Percentiles rank a stretch among this genome's conserved stretches.
Evolutionary conservation across 352 stramenopile genomes (phyloP).

Genomic region (Pythium grandisporangium): DNA sequence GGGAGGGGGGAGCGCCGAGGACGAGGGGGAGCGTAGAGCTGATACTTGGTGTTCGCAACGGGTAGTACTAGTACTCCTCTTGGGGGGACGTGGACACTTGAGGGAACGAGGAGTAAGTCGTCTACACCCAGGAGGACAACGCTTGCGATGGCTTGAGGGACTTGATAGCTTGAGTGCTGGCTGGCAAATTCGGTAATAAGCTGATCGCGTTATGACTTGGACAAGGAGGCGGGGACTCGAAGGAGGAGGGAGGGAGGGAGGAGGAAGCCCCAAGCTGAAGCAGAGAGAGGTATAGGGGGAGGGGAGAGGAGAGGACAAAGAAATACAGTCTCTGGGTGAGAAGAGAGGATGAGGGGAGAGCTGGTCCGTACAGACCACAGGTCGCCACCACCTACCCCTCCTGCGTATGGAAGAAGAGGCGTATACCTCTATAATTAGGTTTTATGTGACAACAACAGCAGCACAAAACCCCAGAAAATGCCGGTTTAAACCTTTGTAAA

Average conservation of each 20-base stretch:
- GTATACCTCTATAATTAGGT: too few relatives aligned
- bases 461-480: too few relatives aligned
- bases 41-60: not conserved
- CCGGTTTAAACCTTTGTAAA: too few relatives aligned
- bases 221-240: constrained; percentile 18
- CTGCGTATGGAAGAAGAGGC: too few relatives aligned
- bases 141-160: constrained; percentile 3
- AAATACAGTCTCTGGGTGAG: too few relatives aligned
- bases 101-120: not conserved
- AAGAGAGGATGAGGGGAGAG: too few relatives aligned
- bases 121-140: constrained; percentile 1
- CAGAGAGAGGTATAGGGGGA: constrained; percentile 2
- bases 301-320: constrained; percentile 2
- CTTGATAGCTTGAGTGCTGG: constrained; percentile 11
- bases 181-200: constrained; percentile 50
- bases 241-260: not conserved
- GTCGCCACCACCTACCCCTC: too few relatives aligned
- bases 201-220: constrained; percentile 57
- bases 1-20: not conserved
- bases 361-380: too few relatives aligned
- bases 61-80: too few relatives aligned
- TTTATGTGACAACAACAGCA: too few relatives aligned
- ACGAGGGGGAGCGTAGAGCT: too few relatives aligned
- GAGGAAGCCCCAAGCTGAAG: too few relatives aligned
- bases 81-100: constrained; percentile 1